These are phyloP conservation scores for Aspergillus sp. DNA, from an alignment of 2,329 filamentous ascomycete genomes.

Conservation along the genomic window DNA sequence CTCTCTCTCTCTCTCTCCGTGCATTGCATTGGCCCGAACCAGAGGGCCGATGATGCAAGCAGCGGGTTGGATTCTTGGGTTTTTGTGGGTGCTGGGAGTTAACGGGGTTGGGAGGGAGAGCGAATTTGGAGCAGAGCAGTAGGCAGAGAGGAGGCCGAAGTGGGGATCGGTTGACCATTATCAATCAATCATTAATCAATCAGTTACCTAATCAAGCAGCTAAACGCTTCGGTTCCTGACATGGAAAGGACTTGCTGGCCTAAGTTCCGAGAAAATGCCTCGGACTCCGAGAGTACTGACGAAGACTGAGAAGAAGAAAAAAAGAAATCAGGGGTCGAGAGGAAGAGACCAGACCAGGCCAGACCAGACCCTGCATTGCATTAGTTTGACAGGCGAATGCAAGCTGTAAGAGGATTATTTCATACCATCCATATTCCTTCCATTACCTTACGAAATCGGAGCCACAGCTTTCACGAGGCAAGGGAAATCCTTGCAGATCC, in stretches of 20 bases:
- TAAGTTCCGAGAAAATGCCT: slow-evolving; percentile 5
- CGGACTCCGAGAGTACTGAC: background rate
- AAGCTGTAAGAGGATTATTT: background rate
- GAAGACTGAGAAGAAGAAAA: background rate
- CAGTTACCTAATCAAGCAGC: slow-evolving; percentile 8
- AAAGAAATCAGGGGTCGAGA: background rate
- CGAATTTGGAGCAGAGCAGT: background rate
- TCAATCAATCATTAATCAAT: slow-evolving; percentile 11
- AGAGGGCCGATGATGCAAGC: background rate
- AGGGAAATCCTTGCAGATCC: background rate
- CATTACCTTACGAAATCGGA: background rate
- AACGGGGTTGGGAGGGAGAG: too few species aligned
- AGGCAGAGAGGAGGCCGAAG: background rate
- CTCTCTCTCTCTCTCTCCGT: background rate
- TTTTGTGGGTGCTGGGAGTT: background rate
- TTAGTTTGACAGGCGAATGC: background rate
- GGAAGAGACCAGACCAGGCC: background rate
- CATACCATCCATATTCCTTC: background rate
- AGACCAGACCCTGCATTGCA: background rate
- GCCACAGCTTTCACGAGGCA: background rate
- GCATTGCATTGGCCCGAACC: background rate
- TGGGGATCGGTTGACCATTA: background rate
- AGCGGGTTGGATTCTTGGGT: background rate
- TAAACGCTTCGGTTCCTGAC: background rate
- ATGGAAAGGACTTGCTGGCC: background rate